Conservation (phyloP, 345 rosid species). For the Lepidium africanum region DNA sequence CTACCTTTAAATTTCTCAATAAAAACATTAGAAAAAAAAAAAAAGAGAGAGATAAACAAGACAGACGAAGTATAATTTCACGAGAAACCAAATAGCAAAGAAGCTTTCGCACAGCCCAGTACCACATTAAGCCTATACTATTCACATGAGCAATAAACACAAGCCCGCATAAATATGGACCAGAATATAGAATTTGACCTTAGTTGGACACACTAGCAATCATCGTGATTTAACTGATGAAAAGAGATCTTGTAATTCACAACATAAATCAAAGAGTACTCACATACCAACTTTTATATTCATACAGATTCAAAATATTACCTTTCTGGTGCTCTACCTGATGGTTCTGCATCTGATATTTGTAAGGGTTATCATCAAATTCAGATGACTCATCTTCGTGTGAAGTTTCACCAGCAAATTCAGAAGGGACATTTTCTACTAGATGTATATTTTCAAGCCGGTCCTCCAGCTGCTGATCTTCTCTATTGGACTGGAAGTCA, state of each 20-base stretch:
- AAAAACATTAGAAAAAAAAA: too few species aligned
- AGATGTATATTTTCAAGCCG: conserved; percentile 47
- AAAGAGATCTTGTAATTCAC: not conserved
- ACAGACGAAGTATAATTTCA: not conserved
- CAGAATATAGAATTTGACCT: too few species aligned
- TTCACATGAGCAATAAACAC: not conserved
- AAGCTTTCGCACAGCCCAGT: not conserved
- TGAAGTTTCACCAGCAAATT: conserved; percentile 44
- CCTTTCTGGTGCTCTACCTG: conserved; percentile 59
- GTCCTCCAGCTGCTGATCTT: conserved; percentile 40
- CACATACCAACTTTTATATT: not conserved
- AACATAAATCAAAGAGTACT: not conserved
- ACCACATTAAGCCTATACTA: not conserved
- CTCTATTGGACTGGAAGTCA: conserved; percentile 46
- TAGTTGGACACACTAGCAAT: not conserved
- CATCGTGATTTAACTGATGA: not conserved
- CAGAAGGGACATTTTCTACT: conserved; percentile 46
- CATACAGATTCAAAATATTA: conserved; percentile 11
- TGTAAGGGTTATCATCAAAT: conserved; percentile 45
- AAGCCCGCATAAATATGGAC: not conserved
- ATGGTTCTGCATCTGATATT: conserved; percentile 50
- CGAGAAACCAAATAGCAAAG: not conserved
- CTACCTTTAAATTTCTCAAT: not conserved
- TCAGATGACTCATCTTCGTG: conserved; percentile 59
- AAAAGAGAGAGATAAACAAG: too few species aligned